These are phyloP conservation scores for Phytopythium boreale DNA, from an alignment of 352 stramenopile genomes.

Conservation along the genomic window DNA sequence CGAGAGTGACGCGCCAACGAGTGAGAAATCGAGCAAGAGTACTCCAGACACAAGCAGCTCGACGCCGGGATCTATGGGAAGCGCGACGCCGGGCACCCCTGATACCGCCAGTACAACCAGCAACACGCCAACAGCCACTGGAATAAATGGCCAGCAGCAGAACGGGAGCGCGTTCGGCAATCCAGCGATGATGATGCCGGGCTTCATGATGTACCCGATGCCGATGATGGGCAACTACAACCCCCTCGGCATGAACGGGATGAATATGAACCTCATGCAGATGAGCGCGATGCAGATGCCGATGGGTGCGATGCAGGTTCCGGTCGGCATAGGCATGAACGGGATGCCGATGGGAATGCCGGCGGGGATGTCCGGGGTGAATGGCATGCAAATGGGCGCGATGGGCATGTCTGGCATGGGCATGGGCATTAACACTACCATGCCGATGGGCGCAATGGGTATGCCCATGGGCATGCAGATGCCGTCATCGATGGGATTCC, in stretches of 20 bases:
- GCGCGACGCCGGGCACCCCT: neutral
- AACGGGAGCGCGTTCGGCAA: conserved; percentile 19
- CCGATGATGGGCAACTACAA: conserved; percentile 72
- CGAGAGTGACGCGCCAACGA: neutral
- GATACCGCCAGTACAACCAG: conserved; percentile 11
- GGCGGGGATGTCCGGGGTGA: conserved; percentile 15
- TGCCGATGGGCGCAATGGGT: conserved; percentile 35
- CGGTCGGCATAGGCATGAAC: conserved; percentile 44
- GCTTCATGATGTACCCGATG: conserved; percentile 83
- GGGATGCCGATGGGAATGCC: conserved; percentile 15
- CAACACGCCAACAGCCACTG: neutral
- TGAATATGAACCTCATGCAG: conserved; percentile 25
- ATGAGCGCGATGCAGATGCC: conserved; percentile 32
- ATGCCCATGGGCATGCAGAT: conserved; percentile 47
- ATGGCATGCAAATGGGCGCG: conserved; percentile 41
- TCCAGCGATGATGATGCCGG: conserved; percentile 73
- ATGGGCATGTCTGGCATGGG: conserved; percentile 32
- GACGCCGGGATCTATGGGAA: neutral
- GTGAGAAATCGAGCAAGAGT: conserved; percentile 3
- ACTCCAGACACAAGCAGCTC: neutral
- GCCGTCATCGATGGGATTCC: conserved; percentile 35
- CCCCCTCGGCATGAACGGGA: conserved; percentile 13
- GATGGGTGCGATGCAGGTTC: conserved; percentile 34
- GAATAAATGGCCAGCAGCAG: conserved; percentile 11
- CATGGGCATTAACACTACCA: conserved; percentile 16